Evolutionary conservation across 148 eudicot genomes (phyloP), one percentile per base, ranked within the genome.

Genomic region (Nyssa sinensis): DNA sequence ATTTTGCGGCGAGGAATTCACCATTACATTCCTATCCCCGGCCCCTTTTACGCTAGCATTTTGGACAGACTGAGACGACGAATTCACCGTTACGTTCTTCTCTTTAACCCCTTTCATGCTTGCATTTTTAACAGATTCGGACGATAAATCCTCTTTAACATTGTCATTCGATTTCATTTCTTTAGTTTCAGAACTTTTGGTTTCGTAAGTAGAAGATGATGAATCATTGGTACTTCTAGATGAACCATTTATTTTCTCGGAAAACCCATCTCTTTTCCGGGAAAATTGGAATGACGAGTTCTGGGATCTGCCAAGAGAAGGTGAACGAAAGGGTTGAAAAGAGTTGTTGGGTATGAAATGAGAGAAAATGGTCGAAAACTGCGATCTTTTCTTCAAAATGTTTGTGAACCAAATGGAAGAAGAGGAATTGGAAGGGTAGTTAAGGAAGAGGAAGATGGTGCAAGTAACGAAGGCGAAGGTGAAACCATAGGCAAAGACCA

Each of bases 401-500:
- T 64, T 51, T 49, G 29, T 60, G 27, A 76, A 53, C 82, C 78
- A 81, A 66, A 82, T 30, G 5, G 81, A 75, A 49, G 69, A 57
- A 24, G 71, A 53, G 3, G 64, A 63, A 44, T n/a, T 16, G 4
- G 83, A 78, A 4, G 82, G 74, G 74, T 29, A 65, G 78, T 53
- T 73, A n/a, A 88, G 67, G 71, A 84, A 71, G 60, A 81, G 47
- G 77, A 82, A 79, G 67, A 82, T 41, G 4, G 80, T 76, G 75
- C 75, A 88, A 66, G 63, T 57, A 32, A 82, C 64, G 75, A 84
- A 80, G 23, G 80, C 55, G 32, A 79, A 63, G 68, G 84, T 79
- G 77, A 88, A 79, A 41, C 67, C 79, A 64, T 76, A 86, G 27
- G 86, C 69, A 67, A 70, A 78, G 34, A 72, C 61, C 47, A 69